phyloP scores from a whole-genome alignment of 2,329 filamentous ascomycete species.

The Colletotrichum paranaense region DNA sequence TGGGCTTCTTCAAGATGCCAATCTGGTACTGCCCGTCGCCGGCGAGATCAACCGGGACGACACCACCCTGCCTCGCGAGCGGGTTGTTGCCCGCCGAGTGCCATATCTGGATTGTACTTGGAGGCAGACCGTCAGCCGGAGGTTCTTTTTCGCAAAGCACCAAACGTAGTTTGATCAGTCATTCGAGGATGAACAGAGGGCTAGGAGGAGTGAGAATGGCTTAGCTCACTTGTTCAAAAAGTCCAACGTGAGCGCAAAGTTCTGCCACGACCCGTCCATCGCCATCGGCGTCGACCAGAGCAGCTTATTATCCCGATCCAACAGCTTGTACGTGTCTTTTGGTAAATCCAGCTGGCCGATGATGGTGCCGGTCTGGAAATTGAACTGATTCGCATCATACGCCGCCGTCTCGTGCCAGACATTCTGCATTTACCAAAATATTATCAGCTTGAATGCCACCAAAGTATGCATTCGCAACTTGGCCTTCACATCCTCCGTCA shows the following conservation, averaged over 20 bases:
- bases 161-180: no score
- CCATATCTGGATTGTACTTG: slow-evolving; percentile 37
- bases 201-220: not conserved
- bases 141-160: no score
- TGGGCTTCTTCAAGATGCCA: slow-evolving; percentile 68
- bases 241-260: slow-evolving; percentile 38
- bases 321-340: slow-evolving; percentile 30
- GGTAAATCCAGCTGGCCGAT: slow-evolving; percentile 36
- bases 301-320: slow-evolving; percentile 32
- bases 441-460: no score
- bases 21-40: slow-evolving; percentile 55
- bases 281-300: slow-evolving; percentile 35
- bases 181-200: no score
- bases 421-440: slow-evolving; percentile 34
- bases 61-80: slow-evolving; percentile 13
- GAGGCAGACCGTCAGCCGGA: not conserved
- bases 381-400: slow-evolving; percentile 52
- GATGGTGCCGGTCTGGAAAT: slow-evolving; percentile 49
- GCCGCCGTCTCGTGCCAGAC: slow-evolving; percentile 52
- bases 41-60: slow-evolving; percentile 17
- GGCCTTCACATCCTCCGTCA: not conserved
- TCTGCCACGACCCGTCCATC: slow-evolving; percentile 36
- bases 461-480: no score
- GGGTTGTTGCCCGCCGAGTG: slow-evolving; percentile 28
- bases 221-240: slow-evolving; percentile 34